These are phyloP conservation scores for Populus hybrid DNA, from an alignment of 441 rosid genomes.

Conservation along the genomic window DNA sequence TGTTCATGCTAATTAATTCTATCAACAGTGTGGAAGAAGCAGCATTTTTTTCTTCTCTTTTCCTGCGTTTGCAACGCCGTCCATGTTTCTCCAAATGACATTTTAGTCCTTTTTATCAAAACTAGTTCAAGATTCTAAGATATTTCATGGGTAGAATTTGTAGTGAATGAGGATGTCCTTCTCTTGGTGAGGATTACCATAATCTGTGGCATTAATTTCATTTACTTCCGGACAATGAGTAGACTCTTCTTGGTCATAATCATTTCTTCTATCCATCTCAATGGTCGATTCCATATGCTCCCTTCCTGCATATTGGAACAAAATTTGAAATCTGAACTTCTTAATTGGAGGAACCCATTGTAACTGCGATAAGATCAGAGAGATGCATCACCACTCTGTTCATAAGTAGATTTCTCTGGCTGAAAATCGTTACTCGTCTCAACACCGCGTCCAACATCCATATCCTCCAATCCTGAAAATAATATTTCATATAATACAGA, in stretches of 20 bases:
- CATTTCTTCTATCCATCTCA: conserved; percentile 22
- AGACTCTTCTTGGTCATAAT: conserved; percentile 32
- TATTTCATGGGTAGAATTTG: neutral
- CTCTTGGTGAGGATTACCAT: conserved; percentile 9
- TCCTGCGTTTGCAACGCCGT: too few relatives aligned
- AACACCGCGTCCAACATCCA: conserved; percentile 7
- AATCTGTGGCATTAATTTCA: conserved; percentile 19
- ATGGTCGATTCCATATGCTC: conserved; percentile 22
- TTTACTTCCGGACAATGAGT: conserved; percentile 22
- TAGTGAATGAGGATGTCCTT: conserved; percentile 16
- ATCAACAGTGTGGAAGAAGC: too few relatives aligned
- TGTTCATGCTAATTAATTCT: too few relatives aligned
- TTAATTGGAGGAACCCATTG: neutral
- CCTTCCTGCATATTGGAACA: conserved; percentile 30
- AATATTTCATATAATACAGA: neutral
- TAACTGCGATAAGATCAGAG: neutral
- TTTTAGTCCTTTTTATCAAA: too few relatives aligned
- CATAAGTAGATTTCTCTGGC: neutral
- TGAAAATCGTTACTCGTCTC: conserved; percentile 5
- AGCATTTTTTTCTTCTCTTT: too few relatives aligned
- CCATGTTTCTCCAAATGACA: too few relatives aligned
- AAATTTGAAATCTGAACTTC: conserved; percentile 2
- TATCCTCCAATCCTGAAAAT: conserved; percentile 4
- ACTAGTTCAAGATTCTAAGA: too few relatives aligned
- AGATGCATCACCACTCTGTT: conserved; percentile 4